Evolutionary conservation across 1,284 basidiomycete species (phyloP).

Genomic region (Laetiporus sulphureus): DNA sequence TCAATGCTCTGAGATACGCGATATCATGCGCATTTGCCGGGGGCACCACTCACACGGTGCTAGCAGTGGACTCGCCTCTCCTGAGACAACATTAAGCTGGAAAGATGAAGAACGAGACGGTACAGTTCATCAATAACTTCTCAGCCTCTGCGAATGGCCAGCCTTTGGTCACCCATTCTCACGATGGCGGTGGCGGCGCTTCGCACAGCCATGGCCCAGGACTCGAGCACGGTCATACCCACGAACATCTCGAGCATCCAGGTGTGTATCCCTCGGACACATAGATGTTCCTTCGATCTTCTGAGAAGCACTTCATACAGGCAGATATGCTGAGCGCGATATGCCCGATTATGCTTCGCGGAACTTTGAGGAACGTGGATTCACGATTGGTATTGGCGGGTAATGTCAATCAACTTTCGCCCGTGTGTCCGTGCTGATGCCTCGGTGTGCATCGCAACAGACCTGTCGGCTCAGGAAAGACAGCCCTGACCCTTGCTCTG

Average conservation of each 20-base stretch:
- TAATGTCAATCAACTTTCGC: conserved; percentile 31
- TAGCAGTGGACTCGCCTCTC: no score
- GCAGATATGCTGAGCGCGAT: conserved; percentile 90
- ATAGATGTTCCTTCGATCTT: not conserved
- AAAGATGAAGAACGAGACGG: conserved; percentile 23
- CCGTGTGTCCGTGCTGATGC: not conserved
- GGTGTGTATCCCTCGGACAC: conserved; percentile 38
- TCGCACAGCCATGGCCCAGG: conserved; percentile 44
- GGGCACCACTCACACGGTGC: no score
- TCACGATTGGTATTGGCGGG: conserved; percentile 97
- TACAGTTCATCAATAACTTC: conserved; percentile 70
- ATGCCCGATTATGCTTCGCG: conserved; percentile 82
- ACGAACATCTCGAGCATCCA: conserved; percentile 84
- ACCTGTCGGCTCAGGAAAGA: conserved; percentile 97
- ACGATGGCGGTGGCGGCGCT: conserved; percentile 32
- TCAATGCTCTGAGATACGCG: no score
- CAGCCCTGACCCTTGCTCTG: conserved; percentile 89
- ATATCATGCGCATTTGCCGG: no score
- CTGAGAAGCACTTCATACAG: conserved; percentile 30
- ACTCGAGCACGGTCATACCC: conserved; percentile 88
- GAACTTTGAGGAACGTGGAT: conserved; percentile 90
- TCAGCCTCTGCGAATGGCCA: conserved; percentile 26
- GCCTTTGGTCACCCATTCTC: conserved; percentile 36
- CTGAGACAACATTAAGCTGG: no score
- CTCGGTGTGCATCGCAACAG: conserved; percentile 32